phyloP scores from a whole-genome alignment of 23 red algal genomes.

The Chondrus crispus region DNA sequence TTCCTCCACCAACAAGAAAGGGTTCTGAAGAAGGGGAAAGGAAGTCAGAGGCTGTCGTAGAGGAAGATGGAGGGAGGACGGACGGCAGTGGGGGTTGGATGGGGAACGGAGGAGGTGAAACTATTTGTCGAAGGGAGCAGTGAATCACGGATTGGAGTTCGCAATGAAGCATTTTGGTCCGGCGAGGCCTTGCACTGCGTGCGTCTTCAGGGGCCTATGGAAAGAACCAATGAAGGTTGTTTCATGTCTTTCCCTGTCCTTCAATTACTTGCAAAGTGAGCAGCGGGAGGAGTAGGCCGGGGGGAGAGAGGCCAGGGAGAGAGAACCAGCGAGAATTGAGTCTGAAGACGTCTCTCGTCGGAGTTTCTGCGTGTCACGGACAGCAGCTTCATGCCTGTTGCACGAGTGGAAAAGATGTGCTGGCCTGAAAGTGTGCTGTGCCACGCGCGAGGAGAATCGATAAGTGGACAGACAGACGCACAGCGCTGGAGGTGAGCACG shows the following conservation, averaged over 20 bases:
- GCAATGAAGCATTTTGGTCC: too few relatives aligned
- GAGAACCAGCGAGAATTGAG: slow-evolving; percentile 45
- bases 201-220: not conserved
- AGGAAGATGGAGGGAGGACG: too few relatives aligned
- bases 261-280: slow-evolving; percentile 2
- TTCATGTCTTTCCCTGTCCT: too few relatives aligned
- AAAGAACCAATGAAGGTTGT: slow-evolving; percentile 10
- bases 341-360: not conserved
- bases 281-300: slow-evolving; percentile 1
- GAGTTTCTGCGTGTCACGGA: slow-evolving; percentile 36
- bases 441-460: slow-evolving; percentile 20
- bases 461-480: slow-evolving; percentile 7
- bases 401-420: slow-evolving; percentile 30
- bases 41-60: too few relatives aligned
- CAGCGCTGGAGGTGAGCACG: not conserved
- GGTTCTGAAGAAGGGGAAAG: too few relatives aligned
- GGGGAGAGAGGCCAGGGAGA: not conserved
- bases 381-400: slow-evolving; percentile 27
- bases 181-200: too few relatives aligned
- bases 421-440: slow-evolving; percentile 45
- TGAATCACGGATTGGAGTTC: too few relatives aligned
- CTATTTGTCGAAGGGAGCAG: too few relatives aligned
- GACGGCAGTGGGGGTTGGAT: too few relatives aligned
- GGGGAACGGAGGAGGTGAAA: too few relatives aligned
- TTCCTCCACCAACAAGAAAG: too few relatives aligned